Evolutionary conservation across 2,329 filamentous ascomycete species (phyloP).

Genomic region (Colletotrichum kahawae): DNA sequence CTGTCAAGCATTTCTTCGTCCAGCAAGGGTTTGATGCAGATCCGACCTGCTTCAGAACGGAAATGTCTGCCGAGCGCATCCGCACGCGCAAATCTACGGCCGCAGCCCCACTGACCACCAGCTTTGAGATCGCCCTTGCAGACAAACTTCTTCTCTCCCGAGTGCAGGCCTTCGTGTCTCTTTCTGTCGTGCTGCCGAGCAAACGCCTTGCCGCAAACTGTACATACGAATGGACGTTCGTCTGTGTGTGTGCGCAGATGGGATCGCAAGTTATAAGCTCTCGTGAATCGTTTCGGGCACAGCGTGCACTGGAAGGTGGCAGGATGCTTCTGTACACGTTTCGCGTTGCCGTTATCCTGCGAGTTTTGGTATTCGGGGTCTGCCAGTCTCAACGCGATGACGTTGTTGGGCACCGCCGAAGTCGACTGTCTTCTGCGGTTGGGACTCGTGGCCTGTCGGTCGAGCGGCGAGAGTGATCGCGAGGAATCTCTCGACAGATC

Average conservation of each 20-base stretch:
- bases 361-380: constrained; percentile 83
- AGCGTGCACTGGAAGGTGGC: constrained; percentile 95
- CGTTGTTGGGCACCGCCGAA: constrained; percentile 65
- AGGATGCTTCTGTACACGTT: constrained; percentile 95
- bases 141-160: constrained; percentile 98
- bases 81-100: constrained; percentile 89
- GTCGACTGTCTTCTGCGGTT: constrained; percentile 66
- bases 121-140: constrained; percentile 90
- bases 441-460: constrained; percentile 54
- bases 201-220: constrained; percentile 95
- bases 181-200: constrained; percentile 97
- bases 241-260: constrained; percentile 97
- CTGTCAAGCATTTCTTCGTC: constrained; percentile 91
- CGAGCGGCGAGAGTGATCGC: constrained; percentile 64
- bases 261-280: constrained; percentile 94
- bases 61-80: constrained; percentile 96
- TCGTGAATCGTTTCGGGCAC: constrained; percentile 94
- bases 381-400: constrained; percentile 86
- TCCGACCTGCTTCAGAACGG: constrained; percentile 89
- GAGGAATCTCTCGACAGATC: constrained; percentile 53
- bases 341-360: constrained; percentile 65
- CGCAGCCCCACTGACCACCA: constrained; percentile 89
- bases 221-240: constrained; percentile 96
- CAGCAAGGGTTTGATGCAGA: constrained; percentile 96
- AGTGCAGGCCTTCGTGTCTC: constrained; percentile 93